phyloP scores from a whole-genome alignment of 768 basidiomycete species.

The Leccinum uliginosum region DNA sequence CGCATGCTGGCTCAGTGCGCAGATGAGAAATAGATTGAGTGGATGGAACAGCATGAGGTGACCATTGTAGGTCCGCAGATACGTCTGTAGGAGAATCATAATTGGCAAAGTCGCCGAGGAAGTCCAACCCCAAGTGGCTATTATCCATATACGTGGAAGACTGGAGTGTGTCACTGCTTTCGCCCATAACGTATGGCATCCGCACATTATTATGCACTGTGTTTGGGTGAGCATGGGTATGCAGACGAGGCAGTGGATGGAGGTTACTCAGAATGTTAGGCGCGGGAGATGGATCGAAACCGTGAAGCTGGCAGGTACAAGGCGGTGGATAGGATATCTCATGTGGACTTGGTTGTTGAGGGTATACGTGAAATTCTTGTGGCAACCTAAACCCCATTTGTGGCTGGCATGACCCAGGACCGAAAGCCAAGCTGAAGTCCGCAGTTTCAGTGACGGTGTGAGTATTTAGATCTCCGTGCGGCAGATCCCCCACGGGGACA shows the following conservation, averaged over 20 bases:
- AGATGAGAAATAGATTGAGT: background rate
- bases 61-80: background rate
- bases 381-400: background rate
- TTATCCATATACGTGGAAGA: background rate
- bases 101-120: background rate
- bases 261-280: background rate
- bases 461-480: background rate
- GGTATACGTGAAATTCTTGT: background rate
- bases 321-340: background rate
- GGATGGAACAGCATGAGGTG: background rate
- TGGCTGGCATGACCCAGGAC: background rate
- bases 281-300: background rate
- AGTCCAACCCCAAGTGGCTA: background rate
- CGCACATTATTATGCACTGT: background rate
- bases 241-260: background rate
- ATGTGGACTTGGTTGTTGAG: background rate
- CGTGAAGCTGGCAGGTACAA: background rate
- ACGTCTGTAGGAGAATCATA: background rate
- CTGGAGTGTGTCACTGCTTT: background rate
- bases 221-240: background rate
- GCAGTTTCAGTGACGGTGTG: background rate
- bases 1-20: background rate
- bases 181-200: background rate
- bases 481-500: background rate
- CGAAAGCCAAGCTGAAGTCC: background rate